Conservation (phyloP, 1,139 yeast genomes). For the Hemisphaericaspora xylanilytica region DNA sequence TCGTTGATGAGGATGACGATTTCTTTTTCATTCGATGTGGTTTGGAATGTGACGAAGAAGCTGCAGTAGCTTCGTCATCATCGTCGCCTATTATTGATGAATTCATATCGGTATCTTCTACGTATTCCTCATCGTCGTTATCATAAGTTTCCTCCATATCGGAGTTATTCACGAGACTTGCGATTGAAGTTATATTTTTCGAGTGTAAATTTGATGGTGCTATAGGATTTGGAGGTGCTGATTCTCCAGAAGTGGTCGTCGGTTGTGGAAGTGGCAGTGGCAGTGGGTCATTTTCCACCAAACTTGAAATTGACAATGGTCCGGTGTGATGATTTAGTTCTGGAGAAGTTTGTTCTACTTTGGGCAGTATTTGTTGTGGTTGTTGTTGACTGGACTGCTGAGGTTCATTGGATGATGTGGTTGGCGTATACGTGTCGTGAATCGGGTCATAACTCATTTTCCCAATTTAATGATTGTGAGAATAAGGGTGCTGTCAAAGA, state of each 20-base stretch:
- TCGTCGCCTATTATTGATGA: conserved; percentile 17
- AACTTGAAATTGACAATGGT: conserved; percentile 14
- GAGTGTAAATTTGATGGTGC: not conserved
- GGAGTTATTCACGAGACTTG: conserved; percentile 8
- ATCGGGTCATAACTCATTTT: conserved; percentile 35
- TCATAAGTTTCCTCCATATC: conserved; percentile 10
- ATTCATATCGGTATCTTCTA: conserved; percentile 16
- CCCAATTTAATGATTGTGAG: conserved; percentile 3
- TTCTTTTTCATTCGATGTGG: conserved; percentile 2
- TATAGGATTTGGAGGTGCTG: not conserved
- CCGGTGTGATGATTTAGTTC: conserved; percentile 7
- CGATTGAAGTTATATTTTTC: conserved; percentile 7
- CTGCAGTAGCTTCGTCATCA: conserved; percentile 13
- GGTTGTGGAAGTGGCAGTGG: not conserved
- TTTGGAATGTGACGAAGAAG: not conserved
- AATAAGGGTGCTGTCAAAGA: no score
- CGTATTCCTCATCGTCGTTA: conserved; percentile 12
- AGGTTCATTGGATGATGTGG: conserved; percentile 3
- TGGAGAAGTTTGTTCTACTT: conserved; percentile 4
- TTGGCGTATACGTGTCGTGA: conserved; percentile 25
- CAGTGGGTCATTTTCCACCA: conserved; percentile 11
- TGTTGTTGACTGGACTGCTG: conserved; percentile 3
- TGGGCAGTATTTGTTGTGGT: conserved; percentile 7
- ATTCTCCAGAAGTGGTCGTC: not conserved
- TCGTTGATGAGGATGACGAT: not conserved